A percentile compares a stretch with the other conserved stretches of the same genome.
Evolutionary conservation across 768 basidiomycete species (phyloP).

Genomic region (Serendipita sp.): DNA sequence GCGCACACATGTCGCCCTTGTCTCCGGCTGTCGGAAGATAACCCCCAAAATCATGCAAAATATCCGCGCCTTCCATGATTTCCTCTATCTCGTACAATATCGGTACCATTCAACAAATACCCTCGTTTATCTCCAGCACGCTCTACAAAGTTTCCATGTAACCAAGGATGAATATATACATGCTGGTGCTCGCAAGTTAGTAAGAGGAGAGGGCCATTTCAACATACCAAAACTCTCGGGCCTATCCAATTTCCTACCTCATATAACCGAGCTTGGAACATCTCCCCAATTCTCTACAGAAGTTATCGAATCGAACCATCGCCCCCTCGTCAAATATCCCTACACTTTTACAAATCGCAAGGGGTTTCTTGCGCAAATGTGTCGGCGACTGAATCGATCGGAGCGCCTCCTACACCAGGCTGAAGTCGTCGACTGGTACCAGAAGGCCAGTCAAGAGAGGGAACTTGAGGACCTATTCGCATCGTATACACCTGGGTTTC

Average conservation of each 20-base stretch:
- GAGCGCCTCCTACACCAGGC: too few species aligned
- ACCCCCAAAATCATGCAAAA: conserved; percentile 18
- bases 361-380: background rate
- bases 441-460: too few species aligned
- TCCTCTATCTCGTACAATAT: conserved; percentile 22
- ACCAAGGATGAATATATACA: conserved; percentile 23
- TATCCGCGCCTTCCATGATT: conserved; percentile 23
- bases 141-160: conserved; percentile 22
- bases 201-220: conserved; percentile 6
- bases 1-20: conserved; percentile 19
- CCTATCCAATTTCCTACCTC: too few species aligned
- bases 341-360: conserved; percentile 3
- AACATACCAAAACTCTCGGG: too few species aligned
- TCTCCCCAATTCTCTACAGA: conserved; percentile 27
- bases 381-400: too few species aligned
- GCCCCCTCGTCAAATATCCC: conserved; percentile 15
- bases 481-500: too few species aligned
- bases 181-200: conserved; percentile 21
- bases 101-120: background rate
- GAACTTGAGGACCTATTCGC: too few species aligned
- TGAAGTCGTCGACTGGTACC: too few species aligned
- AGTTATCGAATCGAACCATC: conserved; percentile 24
- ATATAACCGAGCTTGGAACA: conserved; percentile 16
- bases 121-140: conserved; percentile 12
- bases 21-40: conserved; percentile 18